Evolutionary conservation across 2,329 filamentous ascomycete species (phyloP).

Genomic region (Penicillium sp.): DNA sequence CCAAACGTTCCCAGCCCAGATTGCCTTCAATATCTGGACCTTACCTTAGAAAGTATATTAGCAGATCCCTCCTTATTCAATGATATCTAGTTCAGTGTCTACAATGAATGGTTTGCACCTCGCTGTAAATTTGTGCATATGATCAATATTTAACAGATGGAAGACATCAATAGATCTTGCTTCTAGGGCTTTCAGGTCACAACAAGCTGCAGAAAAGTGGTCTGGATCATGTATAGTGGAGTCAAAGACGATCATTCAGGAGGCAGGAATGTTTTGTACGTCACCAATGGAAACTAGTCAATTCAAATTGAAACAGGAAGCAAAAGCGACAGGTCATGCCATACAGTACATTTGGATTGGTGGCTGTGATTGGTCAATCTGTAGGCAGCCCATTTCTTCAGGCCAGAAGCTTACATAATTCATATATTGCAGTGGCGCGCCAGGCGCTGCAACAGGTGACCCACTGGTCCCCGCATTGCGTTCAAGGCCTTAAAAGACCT

Average conservation of each 20-base stretch:
- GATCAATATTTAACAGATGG: too few species aligned
- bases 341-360: not conserved
- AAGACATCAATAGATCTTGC: not conserved
- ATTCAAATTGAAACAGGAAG: not conserved
- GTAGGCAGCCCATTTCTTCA: not conserved
- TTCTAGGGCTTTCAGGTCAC: not conserved
- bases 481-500: slow-evolving; percentile 9
- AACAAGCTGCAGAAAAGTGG: not conserved
- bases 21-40: not conserved
- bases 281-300: not conserved
- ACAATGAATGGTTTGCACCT: too few species aligned
- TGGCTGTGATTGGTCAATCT: not conserved
- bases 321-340: not conserved
- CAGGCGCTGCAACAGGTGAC: slow-evolving; percentile 14
- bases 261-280: not conserved
- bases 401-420: slow-evolving; percentile 1
- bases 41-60: not conserved
- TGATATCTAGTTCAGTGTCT: too few species aligned
- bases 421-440: slow-evolving; percentile 11
- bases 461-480: slow-evolving; percentile 34
- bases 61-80: not conserved
- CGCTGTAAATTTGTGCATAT: too few species aligned
- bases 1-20: not conserved
- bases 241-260: not conserved
- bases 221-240: not conserved